Conservation (phyloP, 169 alveolate genomes). For the Neospora caninum region DNA sequence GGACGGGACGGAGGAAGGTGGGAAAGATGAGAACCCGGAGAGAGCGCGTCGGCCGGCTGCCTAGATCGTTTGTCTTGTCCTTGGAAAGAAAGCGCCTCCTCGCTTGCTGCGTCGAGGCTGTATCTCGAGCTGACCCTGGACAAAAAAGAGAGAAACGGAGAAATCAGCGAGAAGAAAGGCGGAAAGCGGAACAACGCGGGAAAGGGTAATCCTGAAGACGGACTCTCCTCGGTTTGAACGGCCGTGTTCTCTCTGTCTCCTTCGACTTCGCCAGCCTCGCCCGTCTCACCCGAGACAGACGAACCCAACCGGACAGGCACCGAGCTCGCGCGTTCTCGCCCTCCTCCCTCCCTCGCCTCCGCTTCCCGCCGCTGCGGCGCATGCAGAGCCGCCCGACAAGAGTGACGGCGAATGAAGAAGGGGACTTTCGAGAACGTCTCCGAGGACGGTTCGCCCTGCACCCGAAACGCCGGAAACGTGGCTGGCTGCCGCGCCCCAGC, state of each 20-base stretch:
- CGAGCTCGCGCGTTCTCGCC: neutral
- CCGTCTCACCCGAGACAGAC: neutral
- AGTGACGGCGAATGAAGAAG: conserved; percentile 4
- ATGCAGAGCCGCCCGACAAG: neutral
- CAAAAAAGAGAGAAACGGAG: neutral
- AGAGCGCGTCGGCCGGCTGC: neutral
- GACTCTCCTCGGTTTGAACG: neutral
- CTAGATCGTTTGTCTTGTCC: too few relatives aligned
- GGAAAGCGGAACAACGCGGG: neutral
- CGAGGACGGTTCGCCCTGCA: neutral
- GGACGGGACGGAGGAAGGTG: neutral
- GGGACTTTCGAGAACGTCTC: neutral
- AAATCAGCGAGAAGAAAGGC: neutral
- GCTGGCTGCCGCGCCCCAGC: neutral
- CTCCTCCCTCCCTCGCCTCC: neutral
- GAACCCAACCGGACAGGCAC: neutral
- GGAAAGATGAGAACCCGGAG: neutral
- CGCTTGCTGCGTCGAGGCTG: neutral
- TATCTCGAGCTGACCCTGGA: too few relatives aligned
- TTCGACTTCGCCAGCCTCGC: neutral
- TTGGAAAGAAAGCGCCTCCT: neutral
- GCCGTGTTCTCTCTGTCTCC: neutral
- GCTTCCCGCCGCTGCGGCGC: neutral
- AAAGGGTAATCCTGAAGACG: neutral
- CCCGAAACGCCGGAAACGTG: neutral